phyloP scores from a whole-genome alignment of 2,329 filamentous ascomycete species.

The Rhexocercosporidium sp. region DNA sequence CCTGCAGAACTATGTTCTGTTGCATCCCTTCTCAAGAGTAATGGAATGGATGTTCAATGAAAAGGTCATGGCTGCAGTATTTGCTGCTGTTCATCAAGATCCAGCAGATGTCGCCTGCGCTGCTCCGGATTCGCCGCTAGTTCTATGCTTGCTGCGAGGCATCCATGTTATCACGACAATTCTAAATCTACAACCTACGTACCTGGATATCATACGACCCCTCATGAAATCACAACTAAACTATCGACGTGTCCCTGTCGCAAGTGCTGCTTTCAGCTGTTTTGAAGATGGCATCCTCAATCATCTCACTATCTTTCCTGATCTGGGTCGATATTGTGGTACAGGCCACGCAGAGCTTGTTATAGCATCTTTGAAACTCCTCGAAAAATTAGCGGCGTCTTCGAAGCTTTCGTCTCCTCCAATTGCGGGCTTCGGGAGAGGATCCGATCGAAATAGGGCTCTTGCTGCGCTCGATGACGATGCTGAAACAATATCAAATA shows the following conservation, averaged over 20 bases:
- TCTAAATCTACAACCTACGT: conserved; percentile 88
- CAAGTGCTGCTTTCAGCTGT: conserved; percentile 79
- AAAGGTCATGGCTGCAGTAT: conserved; percentile 79
- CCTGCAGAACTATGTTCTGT: conserved; percentile 77
- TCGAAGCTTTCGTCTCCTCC: conserved; percentile 54
- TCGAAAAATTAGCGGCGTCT: conserved; percentile 87
- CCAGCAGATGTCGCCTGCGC: conserved; percentile 73
- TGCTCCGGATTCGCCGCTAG: conserved; percentile 77
- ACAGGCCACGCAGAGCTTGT: conserved; percentile 82
- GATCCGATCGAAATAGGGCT: conserved; percentile 75
- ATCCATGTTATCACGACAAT: conserved; percentile 84
- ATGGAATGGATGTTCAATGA: conserved; percentile 99
- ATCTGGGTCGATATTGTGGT: conserved; percentile 85
- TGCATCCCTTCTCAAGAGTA: conserved; percentile 91
- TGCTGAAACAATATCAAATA: conserved; percentile 77
- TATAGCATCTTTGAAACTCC: conserved; percentile 77
- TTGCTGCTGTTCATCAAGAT: conserved; percentile 79
- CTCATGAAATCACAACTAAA: conserved; percentile 71
- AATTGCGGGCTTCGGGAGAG: conserved; percentile 30
- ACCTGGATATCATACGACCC: conserved; percentile 85
- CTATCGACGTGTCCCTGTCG: conserved; percentile 64
- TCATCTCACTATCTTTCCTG: conserved; percentile 77
- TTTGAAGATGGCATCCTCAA: conserved; percentile 92
- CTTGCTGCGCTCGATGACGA: conserved; percentile 88
- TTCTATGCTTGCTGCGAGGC: conserved; percentile 78